Base-by-base conservation (phyloP, 2,329 filamentous ascomycete genomes). In the Colletotrichum sp. region DNA sequence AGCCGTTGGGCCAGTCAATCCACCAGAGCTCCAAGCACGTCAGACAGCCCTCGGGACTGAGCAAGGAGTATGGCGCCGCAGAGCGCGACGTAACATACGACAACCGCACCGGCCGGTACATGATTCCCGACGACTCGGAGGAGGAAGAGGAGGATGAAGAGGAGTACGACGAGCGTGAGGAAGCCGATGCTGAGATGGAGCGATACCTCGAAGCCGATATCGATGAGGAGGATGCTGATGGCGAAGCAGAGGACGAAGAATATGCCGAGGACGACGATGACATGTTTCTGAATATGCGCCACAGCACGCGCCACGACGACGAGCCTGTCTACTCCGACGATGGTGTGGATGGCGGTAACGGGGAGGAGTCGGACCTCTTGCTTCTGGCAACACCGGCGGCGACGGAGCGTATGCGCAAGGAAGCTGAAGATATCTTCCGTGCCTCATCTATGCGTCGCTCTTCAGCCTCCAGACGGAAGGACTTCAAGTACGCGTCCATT, bases 401-500 rank as follows among this genome's bases (percentile, higher is more conserved):
- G 7, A 89, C 88, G 16, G 85, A 87, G 74, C 87, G 88, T 64
- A 86, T 91, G 74, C 86, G 86, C 67, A 87, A 84, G 72, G 90
- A 92, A 81, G 90, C 90, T 14, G 89, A 91, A 74, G 87, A 87
- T 69, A 88, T 91, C 71, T 90, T 88, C 79, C 88, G 89, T 52
- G 87, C 89, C 59, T 91, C 90, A 5, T 82, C 87, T 18, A 85
- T 87, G 73, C 88, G 86, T 58, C 85, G 88, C 72, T 84, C 80
- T 76, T 84, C 77, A 77, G 83, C 77, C 73, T 79, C 77, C 77
- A 86, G 80, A 86, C 90, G 86, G 77, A 89, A 89, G 63, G 89
- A 92, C 10, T 92, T 92, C 67, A 90, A 92, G 59, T 94, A 95
- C 80, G 90, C 92, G 5, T 87, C 90, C 8, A 91, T 98, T 74